phyloP scores from a whole-genome alignment of 768 basidiomycete genomes.

The Mycena haematopus region DNA sequence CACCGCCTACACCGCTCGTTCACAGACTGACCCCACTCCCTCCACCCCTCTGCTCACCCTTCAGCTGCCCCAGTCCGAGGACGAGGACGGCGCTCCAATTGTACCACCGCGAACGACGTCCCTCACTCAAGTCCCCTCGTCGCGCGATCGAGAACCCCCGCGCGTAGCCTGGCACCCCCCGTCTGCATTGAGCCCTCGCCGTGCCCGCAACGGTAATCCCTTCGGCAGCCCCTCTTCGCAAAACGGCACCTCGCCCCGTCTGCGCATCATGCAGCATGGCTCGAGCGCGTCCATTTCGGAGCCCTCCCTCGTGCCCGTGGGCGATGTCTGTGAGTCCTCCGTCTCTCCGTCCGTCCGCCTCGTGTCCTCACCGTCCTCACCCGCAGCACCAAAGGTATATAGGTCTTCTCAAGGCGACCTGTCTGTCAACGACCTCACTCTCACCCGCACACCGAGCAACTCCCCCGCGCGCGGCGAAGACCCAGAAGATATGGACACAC shows the following conservation, averaged over 20 bases:
- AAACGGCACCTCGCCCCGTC: slow-evolving; percentile 37
- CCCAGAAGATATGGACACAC: slow-evolving; percentile 59
- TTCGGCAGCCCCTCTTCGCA: slow-evolving; percentile 31
- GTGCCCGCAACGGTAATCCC: slow-evolving; percentile 48
- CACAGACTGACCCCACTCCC: slow-evolving; percentile 41
- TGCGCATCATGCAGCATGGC: slow-evolving; percentile 73
- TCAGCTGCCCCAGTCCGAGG: slow-evolving; percentile 37
- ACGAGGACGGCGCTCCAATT: slow-evolving; percentile 38
- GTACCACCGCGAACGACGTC: slow-evolving; percentile 60
- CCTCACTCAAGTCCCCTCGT: slow-evolving; percentile 45
- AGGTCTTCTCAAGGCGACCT: slow-evolving; percentile 43
- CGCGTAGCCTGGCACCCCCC: slow-evolving; percentile 39
- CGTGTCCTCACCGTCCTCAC: slow-evolving; percentile 16
- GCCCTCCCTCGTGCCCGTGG: slow-evolving; percentile 71
- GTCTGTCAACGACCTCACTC: slow-evolving; percentile 54
- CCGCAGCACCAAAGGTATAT: slow-evolving; percentile 35
- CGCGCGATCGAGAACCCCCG: slow-evolving; percentile 38
- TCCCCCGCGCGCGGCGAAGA: slow-evolving; percentile 55
- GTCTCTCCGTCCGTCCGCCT: slow-evolving; percentile 19
- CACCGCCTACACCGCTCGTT: slow-evolving; percentile 38
- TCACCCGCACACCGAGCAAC: slow-evolving; percentile 49
- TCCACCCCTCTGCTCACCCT: slow-evolving; percentile 39
- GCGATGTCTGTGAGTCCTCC: slow-evolving; percentile 54
- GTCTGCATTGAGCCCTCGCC: slow-evolving; percentile 49
- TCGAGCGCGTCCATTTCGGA: slow-evolving; percentile 82